A percentile compares a stretch with the other conserved stretches of the same genome.
Conservation (phyloP, 768 basidiomycete species). For the Boletus vinaceobasis region DNA sequence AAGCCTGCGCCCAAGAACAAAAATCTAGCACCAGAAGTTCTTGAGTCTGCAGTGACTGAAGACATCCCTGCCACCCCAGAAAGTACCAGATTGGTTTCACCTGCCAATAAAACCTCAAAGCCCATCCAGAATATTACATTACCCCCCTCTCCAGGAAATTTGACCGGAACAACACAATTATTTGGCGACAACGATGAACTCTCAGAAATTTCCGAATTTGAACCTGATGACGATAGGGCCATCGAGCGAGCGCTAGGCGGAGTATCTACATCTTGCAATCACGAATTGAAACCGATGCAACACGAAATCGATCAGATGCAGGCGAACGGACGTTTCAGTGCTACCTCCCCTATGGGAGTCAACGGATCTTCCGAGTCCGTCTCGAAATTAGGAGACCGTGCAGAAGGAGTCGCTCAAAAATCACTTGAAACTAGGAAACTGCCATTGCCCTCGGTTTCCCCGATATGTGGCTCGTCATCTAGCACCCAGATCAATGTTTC, state of each 20-base stretch:
- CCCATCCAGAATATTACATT: background rate
- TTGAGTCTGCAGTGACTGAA: background rate
- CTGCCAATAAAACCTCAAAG: background rate
- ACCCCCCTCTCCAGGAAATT: background rate
- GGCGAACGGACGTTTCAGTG: conserved; percentile 11
- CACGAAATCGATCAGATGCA: background rate
- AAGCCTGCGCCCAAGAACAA: background rate
- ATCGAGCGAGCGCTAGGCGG: background rate
- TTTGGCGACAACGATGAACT: conserved; percentile 23
- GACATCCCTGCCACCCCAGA: background rate
- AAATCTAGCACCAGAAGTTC: background rate
- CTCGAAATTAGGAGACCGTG: background rate
- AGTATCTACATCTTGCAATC: background rate
- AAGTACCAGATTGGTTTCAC: background rate
- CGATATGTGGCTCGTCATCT: conserved; percentile 12
- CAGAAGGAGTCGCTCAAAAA: background rate
- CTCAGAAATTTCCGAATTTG: conserved; percentile 35
- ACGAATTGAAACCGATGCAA: background rate
- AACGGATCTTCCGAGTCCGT: background rate
- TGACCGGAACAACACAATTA: background rate
- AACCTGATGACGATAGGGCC: conserved; percentile 3
- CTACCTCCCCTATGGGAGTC: background rate
- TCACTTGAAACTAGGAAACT: background rate
- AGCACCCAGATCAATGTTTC: conserved; percentile 15
- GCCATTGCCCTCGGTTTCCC: background rate